Conservation (phyloP, 306 rosid species). For the Datisca glomerata region DNA sequence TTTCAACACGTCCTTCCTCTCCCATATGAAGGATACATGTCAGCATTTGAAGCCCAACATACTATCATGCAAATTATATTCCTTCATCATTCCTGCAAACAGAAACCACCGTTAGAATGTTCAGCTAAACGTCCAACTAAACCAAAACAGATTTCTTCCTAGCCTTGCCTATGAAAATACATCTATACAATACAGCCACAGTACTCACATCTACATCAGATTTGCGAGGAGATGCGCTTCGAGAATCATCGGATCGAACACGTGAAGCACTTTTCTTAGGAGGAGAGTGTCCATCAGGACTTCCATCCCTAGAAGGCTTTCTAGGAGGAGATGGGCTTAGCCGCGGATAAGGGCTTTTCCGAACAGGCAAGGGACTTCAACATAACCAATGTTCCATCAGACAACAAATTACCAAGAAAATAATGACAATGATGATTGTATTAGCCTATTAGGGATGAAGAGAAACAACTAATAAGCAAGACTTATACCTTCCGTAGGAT, state of each 20-base stretch:
- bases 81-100: not conserved
- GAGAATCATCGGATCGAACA: slow-evolving; percentile 31
- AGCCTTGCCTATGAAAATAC: slow-evolving; percentile 5
- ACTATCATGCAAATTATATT: not conserved
- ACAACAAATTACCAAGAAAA: slow-evolving; percentile 5
- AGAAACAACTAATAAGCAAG: not conserved
- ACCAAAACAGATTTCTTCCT: not conserved
- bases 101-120: no score
- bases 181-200: not conserved
- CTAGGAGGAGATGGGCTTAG: slow-evolving; percentile 36
- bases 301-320: slow-evolving; percentile 28
- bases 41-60: not conserved
- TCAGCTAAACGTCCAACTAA: no score
- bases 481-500: slow-evolving; percentile 40
- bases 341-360: slow-evolving; percentile 22
- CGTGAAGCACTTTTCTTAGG: slow-evolving; percentile 26
- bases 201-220: slow-evolving; percentile 47
- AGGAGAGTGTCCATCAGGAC: slow-evolving; percentile 30
- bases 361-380: slow-evolving; percentile 33
- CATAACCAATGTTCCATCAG: slow-evolving; percentile 15
- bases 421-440: not conserved
- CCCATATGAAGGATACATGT: not conserved
- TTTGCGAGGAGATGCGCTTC: slow-evolving; percentile 42
- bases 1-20: not conserved
- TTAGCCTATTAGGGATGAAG: no score